These are phyloP conservation scores for Fomitiporia mediterranea DNA, from an alignment of 1,284 basidiomycete genomes.

Conservation along the genomic window DNA sequence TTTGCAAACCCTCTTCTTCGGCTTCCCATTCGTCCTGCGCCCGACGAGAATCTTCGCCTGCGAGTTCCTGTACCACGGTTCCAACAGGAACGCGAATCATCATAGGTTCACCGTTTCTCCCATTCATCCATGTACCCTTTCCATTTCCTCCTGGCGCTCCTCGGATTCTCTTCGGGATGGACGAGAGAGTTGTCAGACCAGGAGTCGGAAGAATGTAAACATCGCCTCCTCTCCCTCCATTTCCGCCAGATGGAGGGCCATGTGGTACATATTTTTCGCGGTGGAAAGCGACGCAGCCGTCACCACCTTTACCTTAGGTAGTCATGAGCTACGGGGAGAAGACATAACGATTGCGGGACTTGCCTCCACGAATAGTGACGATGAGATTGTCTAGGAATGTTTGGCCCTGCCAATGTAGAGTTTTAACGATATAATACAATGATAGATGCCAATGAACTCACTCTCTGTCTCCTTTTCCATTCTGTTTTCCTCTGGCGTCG, in stretches of 20 bases:
- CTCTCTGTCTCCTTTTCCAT: slow-evolving; percentile 71
- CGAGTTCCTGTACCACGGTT: slow-evolving; percentile 79
- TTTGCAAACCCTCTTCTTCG: slow-evolving; percentile 57
- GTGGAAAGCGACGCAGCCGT: slow-evolving; percentile 81
- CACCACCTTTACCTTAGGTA: slow-evolving; percentile 69
- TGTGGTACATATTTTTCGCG: slow-evolving; percentile 73
- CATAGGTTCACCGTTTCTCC: slow-evolving; percentile 65
- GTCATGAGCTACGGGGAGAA: no score
- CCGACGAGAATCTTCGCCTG: slow-evolving; percentile 56
- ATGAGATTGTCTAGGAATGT: slow-evolving; percentile 78
- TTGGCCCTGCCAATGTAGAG: slow-evolving; percentile 51
- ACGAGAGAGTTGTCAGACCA: slow-evolving; percentile 71
- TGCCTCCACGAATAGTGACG: slow-evolving; percentile 73
- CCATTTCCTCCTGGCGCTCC: slow-evolving; percentile 70
- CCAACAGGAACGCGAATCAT: slow-evolving; percentile 83
- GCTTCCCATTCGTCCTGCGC: slow-evolving; percentile 62
- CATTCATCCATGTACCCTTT: slow-evolving; percentile 81
- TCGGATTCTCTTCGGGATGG: slow-evolving; percentile 62
- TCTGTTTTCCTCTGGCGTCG: slow-evolving; percentile 47
- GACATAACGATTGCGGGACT: no score
- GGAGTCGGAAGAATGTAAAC: slow-evolving; percentile 79
- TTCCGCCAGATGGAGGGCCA: slow-evolving; percentile 87
- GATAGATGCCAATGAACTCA: slow-evolving; percentile 33
- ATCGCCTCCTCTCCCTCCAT: slow-evolving; percentile 83
- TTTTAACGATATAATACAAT: background rate